Evolutionary conservation across 345 rosid genomes (phyloP), one percentile per base, ranked within the genome.

Genomic region (Corymbia maculata): DNA sequence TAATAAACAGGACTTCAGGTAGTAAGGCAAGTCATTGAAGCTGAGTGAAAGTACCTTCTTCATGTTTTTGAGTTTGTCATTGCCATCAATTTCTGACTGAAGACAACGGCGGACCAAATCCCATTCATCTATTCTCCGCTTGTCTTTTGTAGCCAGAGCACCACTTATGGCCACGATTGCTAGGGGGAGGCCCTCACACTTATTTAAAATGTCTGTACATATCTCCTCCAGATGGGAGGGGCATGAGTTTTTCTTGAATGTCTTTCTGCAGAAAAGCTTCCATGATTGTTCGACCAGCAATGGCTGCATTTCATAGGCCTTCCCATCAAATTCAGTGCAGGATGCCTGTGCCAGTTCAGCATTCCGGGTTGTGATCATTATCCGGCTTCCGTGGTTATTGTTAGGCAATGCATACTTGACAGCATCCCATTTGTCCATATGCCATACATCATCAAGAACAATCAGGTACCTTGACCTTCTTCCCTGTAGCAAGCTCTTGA

Each of bases 121-220:
- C 95, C 95, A 93, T 89, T 92, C 92, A 52, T 89, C 93, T 16
- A 90, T 87, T 36, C 88, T 87, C 42, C 50, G 85, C 85, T 70
- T 89, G 85, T 91, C 88, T 79, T 90, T 91, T 9, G 92, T 55
- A 11, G 93, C 92, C 88, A 93, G 52, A 52, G 90, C 92, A 2
- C 93, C 94, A 45, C 94, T 89, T 49, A 93, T 90, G 24, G 93
- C 93, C 70, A 92, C 92, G 8, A 93, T 90, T 49, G 94, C 93
- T 19, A 93, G 92, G 11, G 93, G 93, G 8, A 93, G 61, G 26
- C 93, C 94, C 53, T 86, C 93, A 10, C 94, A 93, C n/a, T 89
- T 93, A n/a, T 85, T 86, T 87, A 92, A 86, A 82, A 93, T 93
- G 4, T 51, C 68, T 47, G 22, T 68, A 17, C 91, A 92, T 6